Conservation (phyloP, 2,329 filamentous ascomycete species). For the Huntiella bhutanensis region DNA sequence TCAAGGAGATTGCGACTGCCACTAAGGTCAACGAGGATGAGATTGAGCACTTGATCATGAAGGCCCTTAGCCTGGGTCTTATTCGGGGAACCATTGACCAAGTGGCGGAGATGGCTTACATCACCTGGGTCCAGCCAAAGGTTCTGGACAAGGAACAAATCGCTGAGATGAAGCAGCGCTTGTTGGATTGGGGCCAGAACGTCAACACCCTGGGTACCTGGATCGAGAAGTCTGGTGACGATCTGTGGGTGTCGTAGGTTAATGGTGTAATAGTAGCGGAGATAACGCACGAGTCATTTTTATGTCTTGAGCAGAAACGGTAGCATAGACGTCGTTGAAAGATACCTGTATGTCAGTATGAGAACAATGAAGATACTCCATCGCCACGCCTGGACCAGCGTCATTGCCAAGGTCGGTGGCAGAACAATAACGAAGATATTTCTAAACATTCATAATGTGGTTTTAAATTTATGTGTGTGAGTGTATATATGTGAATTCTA, state of each 20-base stretch:
- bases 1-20: slow-evolving; percentile 70
- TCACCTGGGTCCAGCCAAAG: slow-evolving; percentile 98
- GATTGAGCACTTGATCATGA: slow-evolving; percentile 98
- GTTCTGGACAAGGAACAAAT: slow-evolving; percentile 93
- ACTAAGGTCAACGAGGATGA: slow-evolving; percentile 81
- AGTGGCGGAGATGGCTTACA: slow-evolving; percentile 80
- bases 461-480: too few species aligned
- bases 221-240: slow-evolving; percentile 85
- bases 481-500: too few species aligned
- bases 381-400: too few species aligned
- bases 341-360: not conserved
- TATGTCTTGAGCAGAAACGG: not conserved
- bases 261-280: not conserved
- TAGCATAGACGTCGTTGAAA: not conserved
- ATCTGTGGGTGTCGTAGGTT: slow-evolving; percentile 73
- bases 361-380: slow-evolving; percentile 2
- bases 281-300: not conserved
- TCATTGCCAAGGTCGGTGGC: too few species aligned
- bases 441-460: too few species aligned
- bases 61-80: slow-evolving; percentile 84
- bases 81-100: slow-evolving; percentile 89
- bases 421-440: too few species aligned
- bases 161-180: slow-evolving; percentile 67
- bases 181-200: slow-evolving; percentile 89
- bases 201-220: slow-evolving; percentile 93